Evolutionary conservation across 805 yeast genomes (phyloP).

Genomic region (Pachysolen tannophilus): DNA sequence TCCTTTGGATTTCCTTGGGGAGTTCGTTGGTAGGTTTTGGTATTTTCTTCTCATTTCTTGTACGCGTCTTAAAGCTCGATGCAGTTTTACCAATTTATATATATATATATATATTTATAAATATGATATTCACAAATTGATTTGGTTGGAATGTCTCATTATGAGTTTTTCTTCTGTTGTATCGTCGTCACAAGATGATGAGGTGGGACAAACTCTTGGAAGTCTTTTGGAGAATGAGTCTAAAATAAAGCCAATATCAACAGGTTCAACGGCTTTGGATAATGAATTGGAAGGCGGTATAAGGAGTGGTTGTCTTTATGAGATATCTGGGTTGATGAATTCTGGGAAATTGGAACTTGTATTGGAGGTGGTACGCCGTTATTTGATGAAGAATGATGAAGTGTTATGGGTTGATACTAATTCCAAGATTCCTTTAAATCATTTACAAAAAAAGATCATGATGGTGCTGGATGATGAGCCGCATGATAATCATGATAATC

Average conservation of each 20-base stretch:
- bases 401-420: constrained; percentile 11
- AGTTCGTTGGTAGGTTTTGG: too few relatives aligned
- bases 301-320: constrained; percentile 6
- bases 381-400: neutral
- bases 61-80: too few relatives aligned
- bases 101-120: too few relatives aligned
- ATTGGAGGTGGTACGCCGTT: constrained; percentile 3
- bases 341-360: constrained; percentile 8
- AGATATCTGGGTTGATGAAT: constrained; percentile 8
- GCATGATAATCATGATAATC: constrained; percentile 5
- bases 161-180: too few relatives aligned
- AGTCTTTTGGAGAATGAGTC: neutral
- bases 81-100: too few relatives aligned
- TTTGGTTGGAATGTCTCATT: too few relatives aligned
- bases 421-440: constrained; percentile 4
- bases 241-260: neutral
- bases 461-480: too few relatives aligned
- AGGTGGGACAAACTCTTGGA: too few relatives aligned
- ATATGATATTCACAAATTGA: too few relatives aligned
- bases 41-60: too few relatives aligned
- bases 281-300: constrained; percentile 7
- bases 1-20: too few relatives aligned
- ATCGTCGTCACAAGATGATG: too few relatives aligned
- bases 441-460: constrained; percentile 4
- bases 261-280: constrained; percentile 8